A percentile compares a stretch with the other conserved stretches of the same genome.
These are phyloP conservation scores for Diaporthe longicolla DNA, from an alignment of 2,329 filamentous ascomycete species.

Conservation along the genomic window DNA sequence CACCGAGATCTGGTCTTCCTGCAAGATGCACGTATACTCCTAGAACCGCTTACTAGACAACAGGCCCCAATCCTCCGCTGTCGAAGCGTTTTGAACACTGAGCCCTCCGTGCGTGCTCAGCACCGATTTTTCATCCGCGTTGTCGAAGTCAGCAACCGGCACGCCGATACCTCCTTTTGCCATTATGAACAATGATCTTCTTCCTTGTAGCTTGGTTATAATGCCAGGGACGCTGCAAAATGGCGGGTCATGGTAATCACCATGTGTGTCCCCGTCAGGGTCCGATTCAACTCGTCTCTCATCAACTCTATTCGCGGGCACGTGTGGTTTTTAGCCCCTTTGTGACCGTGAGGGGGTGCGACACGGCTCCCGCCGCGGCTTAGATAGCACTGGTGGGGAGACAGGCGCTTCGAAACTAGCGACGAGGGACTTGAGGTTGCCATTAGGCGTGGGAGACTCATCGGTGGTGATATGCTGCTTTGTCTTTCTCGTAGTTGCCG, in stretches of 20 bases:
- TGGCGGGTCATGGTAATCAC: slow-evolving; percentile 23
- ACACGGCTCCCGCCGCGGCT: slow-evolving; percentile 5
- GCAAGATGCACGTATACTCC: background rate
- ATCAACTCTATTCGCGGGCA: slow-evolving; percentile 2
- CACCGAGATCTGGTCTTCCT: background rate
- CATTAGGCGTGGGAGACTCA: slow-evolving; percentile 15
- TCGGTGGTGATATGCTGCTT: background rate
- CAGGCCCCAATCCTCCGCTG: background rate
- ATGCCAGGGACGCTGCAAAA: background rate
- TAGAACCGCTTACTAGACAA: background rate
- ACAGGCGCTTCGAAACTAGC: slow-evolving; percentile 38
- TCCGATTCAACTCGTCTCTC: background rate
- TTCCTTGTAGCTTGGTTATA: background rate
- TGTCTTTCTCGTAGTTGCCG: background rate
- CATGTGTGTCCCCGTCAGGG: slow-evolving; percentile 14
- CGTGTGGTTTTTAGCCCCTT: background rate
- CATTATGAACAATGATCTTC: slow-evolving; percentile 7
- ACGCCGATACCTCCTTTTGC: slow-evolving; percentile 17
- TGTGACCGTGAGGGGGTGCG: slow-evolving; percentile 8
- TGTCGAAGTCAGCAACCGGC: slow-evolving; percentile 16
- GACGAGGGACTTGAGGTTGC: slow-evolving; percentile 17
- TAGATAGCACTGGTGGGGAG: slow-evolving; percentile 33
- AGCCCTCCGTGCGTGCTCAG: slow-evolving; percentile 19
- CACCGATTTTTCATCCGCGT: background rate
- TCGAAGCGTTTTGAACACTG: background rate